phyloP scores from a whole-genome alignment of 192 early-diverging fungal genomes.

The Coemansia asiatica region DNA sequence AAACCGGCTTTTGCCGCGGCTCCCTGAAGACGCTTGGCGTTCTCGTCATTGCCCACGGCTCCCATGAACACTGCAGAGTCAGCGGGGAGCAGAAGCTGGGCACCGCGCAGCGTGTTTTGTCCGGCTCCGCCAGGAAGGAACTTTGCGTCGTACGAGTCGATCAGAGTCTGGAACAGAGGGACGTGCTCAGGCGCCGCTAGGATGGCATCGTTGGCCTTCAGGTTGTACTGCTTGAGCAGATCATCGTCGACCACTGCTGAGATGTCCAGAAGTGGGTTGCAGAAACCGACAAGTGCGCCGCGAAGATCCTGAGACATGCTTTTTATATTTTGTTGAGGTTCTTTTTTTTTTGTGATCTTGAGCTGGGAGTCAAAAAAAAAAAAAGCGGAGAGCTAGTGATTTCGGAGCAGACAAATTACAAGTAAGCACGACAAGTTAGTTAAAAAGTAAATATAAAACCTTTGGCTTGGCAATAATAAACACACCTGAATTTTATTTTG shows the following conservation, averaged over 20 bases:
- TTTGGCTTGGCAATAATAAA: too few species aligned
- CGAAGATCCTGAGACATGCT: slow-evolving; percentile 19
- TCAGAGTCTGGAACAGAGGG: slow-evolving; percentile 81
- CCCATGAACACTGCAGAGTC: slow-evolving; percentile 91
- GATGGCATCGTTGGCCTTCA: slow-evolving; percentile 95
- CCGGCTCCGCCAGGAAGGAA: slow-evolving; percentile 96
- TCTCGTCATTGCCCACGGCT: slow-evolving; percentile 85
- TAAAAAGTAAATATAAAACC: too few species aligned
- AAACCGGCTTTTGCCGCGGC: slow-evolving; percentile 85
- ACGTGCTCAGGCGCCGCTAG: slow-evolving; percentile 87
- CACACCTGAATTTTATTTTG: too few species aligned
- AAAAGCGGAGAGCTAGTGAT: too few species aligned
- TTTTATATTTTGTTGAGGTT: background rate
- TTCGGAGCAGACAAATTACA: too few species aligned
- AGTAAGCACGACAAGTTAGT: too few species aligned
- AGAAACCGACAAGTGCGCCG: slow-evolving; percentile 83
- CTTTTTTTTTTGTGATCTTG: too few species aligned
- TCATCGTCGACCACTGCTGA: slow-evolving; percentile 73
- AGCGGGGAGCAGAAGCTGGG: slow-evolving; percentile 85
- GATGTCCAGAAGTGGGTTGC: slow-evolving; percentile 98
- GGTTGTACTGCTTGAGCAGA: slow-evolving; percentile 80
- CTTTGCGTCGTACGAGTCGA: slow-evolving; percentile 66
- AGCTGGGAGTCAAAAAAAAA: too few species aligned
- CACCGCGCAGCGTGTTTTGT: slow-evolving; percentile 93
- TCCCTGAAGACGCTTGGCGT: slow-evolving; percentile 68